Percentiles rank a stretch among this genome's conserved stretches.
Conservation (phyloP, 352 stramenopile genomes). For the Plasmopara muralis region DNA sequence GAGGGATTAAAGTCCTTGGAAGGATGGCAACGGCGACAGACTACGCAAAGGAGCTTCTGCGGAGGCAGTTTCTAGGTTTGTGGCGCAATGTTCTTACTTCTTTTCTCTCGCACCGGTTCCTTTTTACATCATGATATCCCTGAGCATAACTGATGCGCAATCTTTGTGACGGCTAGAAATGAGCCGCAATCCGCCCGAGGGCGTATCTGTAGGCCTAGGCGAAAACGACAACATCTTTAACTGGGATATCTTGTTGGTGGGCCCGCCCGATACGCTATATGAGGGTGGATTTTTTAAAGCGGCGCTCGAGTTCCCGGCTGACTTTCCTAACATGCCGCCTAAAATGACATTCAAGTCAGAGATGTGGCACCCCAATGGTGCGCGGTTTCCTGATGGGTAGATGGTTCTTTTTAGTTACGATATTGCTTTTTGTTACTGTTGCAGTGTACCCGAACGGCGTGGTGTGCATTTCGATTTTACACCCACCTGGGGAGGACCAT, state of each 20-base stretch:
- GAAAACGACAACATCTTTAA: constrained; percentile 99
- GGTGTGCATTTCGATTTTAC: constrained; percentile 99
- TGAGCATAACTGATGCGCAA: constrained; percentile 1
- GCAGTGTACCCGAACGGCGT: constrained; percentile 96
- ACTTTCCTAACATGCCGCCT: constrained; percentile 99
- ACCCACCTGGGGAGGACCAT: constrained; percentile 96
- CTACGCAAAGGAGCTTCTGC: constrained; percentile 76
- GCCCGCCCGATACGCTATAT: constrained; percentile 90
- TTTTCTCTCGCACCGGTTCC: too few relatives aligned
- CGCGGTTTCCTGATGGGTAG: constrained; percentile 5
- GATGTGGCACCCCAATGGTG: constrained; percentile 99
- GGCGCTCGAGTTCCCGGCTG: constrained; percentile 92
- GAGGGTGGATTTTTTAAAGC: constrained; percentile 99
- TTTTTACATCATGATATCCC: too few relatives aligned
- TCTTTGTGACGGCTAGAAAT: constrained; percentile 83
- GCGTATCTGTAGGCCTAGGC: constrained; percentile 95
- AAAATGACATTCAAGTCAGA: constrained; percentile 98
- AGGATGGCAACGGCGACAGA: constrained; percentile 43
- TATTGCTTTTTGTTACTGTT: constrained; percentile 1
- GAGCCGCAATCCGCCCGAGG: constrained; percentile 97
- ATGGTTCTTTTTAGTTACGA: not conserved
- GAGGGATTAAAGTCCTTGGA: constrained; percentile 12
- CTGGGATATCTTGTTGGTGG: constrained; percentile 98
- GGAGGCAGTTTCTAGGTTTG: constrained; percentile 75
- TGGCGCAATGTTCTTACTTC: not conserved